Percentiles rank a stretch among this genome's conserved stretches.
Evolutionary conservation across 2,329 filamentous ascomycete genomes (phyloP).

Genomic region (Pyricularia sp.): DNA sequence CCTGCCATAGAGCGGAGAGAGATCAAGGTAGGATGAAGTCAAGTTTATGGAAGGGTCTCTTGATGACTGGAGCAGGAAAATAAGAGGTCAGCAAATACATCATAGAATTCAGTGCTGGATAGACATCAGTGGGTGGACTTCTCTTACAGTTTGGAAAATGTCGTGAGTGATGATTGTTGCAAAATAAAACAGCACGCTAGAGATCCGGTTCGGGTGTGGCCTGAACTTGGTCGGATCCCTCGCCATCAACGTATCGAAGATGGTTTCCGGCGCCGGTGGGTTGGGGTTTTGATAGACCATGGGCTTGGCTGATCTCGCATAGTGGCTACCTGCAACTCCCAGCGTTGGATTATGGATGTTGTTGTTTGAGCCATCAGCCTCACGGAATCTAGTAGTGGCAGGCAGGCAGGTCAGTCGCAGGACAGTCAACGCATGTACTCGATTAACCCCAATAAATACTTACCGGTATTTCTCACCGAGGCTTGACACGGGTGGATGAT

Average conservation of each 20-base stretch:
- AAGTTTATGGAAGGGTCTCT: slow-evolving; percentile 4
- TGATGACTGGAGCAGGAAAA: not conserved
- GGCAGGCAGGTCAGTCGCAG: not conserved
- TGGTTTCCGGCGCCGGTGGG: slow-evolving; percentile 40
- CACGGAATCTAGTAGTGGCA: slow-evolving; percentile 16
- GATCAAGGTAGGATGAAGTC: slow-evolving; percentile 63
- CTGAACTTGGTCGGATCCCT: slow-evolving; percentile 36
- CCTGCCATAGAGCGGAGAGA: slow-evolving; percentile 60
- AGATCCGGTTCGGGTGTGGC: slow-evolving; percentile 59
- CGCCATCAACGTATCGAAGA: slow-evolving; percentile 57
- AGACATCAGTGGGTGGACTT: too few species aligned
- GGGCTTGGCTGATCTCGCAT: slow-evolving; percentile 52
- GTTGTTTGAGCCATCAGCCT: slow-evolving; percentile 30
- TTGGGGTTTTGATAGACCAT: slow-evolving; percentile 44
- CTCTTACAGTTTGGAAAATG: slow-evolving; percentile 42
- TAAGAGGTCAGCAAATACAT: not conserved
- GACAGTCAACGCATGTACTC: not conserved
- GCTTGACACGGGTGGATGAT: slow-evolving; percentile 37
- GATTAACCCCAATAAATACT: too few species aligned
- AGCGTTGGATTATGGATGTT: slow-evolving; percentile 50
- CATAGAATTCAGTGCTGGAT: not conserved
- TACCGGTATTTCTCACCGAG: slow-evolving; percentile 27
- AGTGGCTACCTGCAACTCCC: slow-evolving; percentile 52
- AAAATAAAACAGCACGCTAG: slow-evolving; percentile 61
- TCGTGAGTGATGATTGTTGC: slow-evolving; percentile 54